Conservation (phyloP, 768 basidiomycete genomes). For the Tylopilus sp. region DNA sequence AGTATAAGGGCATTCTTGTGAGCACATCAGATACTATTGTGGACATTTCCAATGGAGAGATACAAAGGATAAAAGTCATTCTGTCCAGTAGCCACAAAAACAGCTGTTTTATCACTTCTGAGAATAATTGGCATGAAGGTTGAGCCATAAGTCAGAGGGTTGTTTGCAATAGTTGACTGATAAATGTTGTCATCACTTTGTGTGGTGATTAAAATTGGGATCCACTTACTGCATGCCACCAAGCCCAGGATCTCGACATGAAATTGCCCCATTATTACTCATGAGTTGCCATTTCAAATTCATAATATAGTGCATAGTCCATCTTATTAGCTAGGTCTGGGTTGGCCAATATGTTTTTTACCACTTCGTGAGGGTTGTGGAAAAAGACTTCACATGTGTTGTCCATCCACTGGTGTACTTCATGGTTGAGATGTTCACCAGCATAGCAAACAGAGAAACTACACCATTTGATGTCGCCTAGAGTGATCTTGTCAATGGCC, state of each 20-base stretch:
- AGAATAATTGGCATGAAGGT: not conserved
- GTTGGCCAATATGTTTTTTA: not conserved
- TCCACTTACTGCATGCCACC: not conserved
- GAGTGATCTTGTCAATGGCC: no score
- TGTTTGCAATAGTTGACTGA: no score
- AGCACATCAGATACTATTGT: not conserved
- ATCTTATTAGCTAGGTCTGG: not conserved
- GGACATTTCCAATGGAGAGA: not conserved
- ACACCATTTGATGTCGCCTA: not conserved
- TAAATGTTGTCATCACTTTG: no score
- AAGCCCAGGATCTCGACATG: not conserved
- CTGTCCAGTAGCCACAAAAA: not conserved
- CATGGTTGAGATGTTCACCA: not conserved
- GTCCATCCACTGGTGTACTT: not conserved
- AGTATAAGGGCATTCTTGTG: not conserved
- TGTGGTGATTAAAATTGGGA: no score
- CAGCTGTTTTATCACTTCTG: not conserved
- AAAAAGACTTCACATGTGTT: not conserved
- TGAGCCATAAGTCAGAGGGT: not conserved
- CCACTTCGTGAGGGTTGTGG: not conserved
- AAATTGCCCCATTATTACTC: not conserved
- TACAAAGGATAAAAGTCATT: not conserved
- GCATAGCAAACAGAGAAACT: not conserved
- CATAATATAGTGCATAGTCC: not conserved
- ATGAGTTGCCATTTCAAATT: not conserved